Conservation (phyloP, 345 rosid species). For the Eutrema heterophyllum region DNA sequence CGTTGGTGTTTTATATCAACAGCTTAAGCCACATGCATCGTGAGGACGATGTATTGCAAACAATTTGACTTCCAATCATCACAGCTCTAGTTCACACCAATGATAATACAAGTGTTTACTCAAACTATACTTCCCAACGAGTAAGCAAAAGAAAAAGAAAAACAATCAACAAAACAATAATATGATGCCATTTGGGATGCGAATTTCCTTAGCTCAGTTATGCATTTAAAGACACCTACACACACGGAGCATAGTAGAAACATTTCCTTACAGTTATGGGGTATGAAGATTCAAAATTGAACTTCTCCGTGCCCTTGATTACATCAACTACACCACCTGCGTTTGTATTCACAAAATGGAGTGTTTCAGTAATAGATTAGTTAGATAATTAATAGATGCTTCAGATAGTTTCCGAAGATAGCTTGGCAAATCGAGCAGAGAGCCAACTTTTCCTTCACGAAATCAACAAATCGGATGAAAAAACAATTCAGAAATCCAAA, state of each 20-base stretch:
- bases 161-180: no score
- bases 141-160: not conserved
- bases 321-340: conserved; percentile 80
- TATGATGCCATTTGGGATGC: not conserved
- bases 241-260: not conserved
- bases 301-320: conserved; percentile 48
- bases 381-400: not conserved
- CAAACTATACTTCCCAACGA: not conserved
- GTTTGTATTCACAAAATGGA: conserved; percentile 11
- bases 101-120: not conserved
- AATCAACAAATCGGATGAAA: not conserved
- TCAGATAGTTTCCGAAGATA: no score
- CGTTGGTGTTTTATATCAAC: not conserved
- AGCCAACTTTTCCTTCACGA: not conserved
- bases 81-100: not conserved
- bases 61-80: not conserved
- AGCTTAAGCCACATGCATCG: not conserved
- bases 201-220: not conserved
- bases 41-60: not conserved
- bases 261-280: conserved; percentile 52
- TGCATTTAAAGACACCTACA: not conserved
- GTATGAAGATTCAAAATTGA: conserved; percentile 49
- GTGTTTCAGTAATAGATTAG: not conserved
- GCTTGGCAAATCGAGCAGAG: not conserved
- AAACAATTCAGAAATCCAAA: not conserved